Evolutionary conservation across 202 grass and related monocot genomes (phyloP), one percentile per base, ranked within the genome.

Genomic region (Saccharum hybrid): DNA sequence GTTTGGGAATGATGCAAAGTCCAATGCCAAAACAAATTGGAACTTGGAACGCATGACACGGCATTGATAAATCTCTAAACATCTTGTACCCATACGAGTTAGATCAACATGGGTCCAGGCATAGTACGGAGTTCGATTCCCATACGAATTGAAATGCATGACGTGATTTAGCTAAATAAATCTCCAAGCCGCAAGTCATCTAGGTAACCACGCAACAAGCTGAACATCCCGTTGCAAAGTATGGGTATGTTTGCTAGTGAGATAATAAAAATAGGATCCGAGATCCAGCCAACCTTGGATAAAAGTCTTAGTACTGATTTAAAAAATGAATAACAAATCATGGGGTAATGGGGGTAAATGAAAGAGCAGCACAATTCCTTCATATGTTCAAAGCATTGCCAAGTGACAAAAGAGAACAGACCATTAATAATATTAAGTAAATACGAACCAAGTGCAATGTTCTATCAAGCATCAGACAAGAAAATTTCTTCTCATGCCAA

Each of bases 371-470:
- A 70, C n/a, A 15, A 75, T 62, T 75, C 38, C 26, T 51, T 70
- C 31, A 75, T 39, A 80, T 70, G 49, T 1, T 81, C 52, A 46
- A 48, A 84, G 74, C 65, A 75, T 63, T 15, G 19, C 22, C 34
- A 66, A 26, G 14, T 60, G 76, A 37, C 28, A 67, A 67, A 5
- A 74, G 26, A 82, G 16, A 34, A 70, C 26, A 51, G 4, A 82
- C 8, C 72, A 71, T 23, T 15, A 33, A 71, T 10, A 33, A 71
- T 4, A 70, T 41, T 8, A 34, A 63, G 37, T 60, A 87, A 70
- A 46, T 68, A 57, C 37, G 4, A 56, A 61, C 9, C 69, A 37
- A 63, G 45, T 10, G 59, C 13, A 68, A 76, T 67, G 67, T 84
- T 68, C 7, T 46, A 77, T 63, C 22, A 6, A 73, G 37, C 57